Evolutionary conservation across 2,329 filamentous ascomycete genomes (phyloP).

Genomic region (Penicillium occitanis): DNA sequence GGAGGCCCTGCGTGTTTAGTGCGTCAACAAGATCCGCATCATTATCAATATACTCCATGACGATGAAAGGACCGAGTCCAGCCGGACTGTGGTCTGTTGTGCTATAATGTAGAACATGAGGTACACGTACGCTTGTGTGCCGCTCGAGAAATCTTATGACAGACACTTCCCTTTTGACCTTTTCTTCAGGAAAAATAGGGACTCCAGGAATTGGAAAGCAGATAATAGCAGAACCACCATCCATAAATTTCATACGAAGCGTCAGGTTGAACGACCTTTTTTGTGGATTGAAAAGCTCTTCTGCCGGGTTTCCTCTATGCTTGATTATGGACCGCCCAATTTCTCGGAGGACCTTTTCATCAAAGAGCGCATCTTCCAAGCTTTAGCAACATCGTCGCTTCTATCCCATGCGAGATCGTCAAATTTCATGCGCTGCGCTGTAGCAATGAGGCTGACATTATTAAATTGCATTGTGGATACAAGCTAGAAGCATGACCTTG

Average conservation of each 20-base stretch:
- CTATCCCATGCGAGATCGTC: not conserved
- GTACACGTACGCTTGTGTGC: constrained; percentile 25
- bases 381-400: not conserved
- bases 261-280: constrained; percentile 28
- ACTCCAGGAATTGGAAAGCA: constrained; percentile 25
- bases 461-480: too few species aligned
- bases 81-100: constrained; percentile 17
- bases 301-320: constrained; percentile 17
- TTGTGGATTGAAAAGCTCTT: constrained; percentile 20
- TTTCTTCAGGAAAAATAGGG: constrained; percentile 29
- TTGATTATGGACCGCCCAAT: constrained; percentile 23
- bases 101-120: constrained; percentile 25
- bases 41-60: constrained; percentile 35
- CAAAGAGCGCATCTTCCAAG: not conserved
- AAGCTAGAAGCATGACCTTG: not conserved
- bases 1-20: constrained; percentile 30
- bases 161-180: constrained; percentile 25
- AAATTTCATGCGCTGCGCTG: not conserved
- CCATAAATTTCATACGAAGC: constrained; percentile 26
- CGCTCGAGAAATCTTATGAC: constrained; percentile 24
- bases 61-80: constrained; percentile 36
- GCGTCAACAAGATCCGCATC: constrained; percentile 25
- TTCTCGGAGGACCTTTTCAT: not conserved
- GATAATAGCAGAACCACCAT: constrained; percentile 23
- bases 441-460: not conserved